phyloP scores from a whole-genome alignment of 2,329 filamentous ascomycete species.

The Colletotrichum theobromicola region DNA sequence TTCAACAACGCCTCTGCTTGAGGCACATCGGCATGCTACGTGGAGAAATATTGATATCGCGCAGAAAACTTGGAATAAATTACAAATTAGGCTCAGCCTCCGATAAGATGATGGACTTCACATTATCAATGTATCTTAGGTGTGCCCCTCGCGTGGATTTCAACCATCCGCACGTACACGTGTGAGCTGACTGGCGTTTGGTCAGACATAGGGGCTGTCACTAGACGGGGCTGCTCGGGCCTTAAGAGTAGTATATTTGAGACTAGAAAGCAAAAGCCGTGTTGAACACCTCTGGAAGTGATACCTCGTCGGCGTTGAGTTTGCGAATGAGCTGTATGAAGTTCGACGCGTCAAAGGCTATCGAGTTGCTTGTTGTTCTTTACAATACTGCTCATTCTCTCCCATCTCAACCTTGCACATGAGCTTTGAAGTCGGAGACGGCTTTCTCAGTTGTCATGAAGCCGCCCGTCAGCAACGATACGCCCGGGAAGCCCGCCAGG shows the following conservation, averaged over 20 bases:
- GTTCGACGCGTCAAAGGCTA: neutral
- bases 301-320: fast-evolving
- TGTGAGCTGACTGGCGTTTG: fast-evolving
- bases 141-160: neutral
- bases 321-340: neutral
- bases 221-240: neutral
- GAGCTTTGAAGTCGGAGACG: fast-evolving
- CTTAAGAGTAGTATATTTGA: neutral
- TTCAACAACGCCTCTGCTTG: neutral
- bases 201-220: fast-evolving
- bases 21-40: neutral
- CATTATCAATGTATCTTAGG: neutral
- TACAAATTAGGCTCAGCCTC: neutral
- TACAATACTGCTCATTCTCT: neutral
- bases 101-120: neutral
- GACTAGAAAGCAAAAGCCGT: neutral
- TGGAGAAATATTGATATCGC: neutral
- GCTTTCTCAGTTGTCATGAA: neutral
- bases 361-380: neutral
- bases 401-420: neutral
- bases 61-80: neutral
- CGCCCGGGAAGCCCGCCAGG: neutral
- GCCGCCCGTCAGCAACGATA: neutral
- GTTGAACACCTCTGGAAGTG: neutral
- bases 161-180: neutral